These are phyloP conservation scores for Wallacemonas collosoma DNA, from an alignment of 208 protist species.

Conservation along the genomic window DNA sequence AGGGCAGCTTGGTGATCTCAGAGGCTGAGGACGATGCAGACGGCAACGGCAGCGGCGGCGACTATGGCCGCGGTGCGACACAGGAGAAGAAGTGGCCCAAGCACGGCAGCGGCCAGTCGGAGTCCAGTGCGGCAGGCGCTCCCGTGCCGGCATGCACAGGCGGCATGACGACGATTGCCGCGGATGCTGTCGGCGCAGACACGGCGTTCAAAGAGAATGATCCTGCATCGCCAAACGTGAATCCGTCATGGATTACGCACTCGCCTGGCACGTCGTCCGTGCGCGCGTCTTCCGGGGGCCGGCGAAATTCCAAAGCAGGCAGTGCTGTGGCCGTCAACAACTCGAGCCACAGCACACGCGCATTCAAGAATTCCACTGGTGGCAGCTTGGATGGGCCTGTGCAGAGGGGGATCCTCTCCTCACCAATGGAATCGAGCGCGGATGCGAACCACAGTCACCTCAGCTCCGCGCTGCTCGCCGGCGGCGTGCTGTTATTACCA, in stretches of 20 bases:
- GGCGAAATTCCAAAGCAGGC: background rate
- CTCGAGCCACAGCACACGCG: background rate
- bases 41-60: too few relatives aligned
- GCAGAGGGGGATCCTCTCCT: too few relatives aligned
- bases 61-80: too few relatives aligned
- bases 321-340: background rate
- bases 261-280: conserved; percentile 7
- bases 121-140: background rate
- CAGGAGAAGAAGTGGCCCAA: too few relatives aligned
- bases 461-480: too few relatives aligned
- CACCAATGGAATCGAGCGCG: too few relatives aligned
- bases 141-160: background rate
- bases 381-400: background rate
- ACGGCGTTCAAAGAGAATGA: background rate
- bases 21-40: too few relatives aligned
- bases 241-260: background rate
- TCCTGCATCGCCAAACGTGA: background rate
- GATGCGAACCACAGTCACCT: too few relatives aligned
- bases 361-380: background rate
- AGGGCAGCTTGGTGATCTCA: background rate
- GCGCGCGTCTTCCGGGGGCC: background rate
- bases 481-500: too few relatives aligned
- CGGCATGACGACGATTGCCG: background rate
- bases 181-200: background rate
- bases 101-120: too few relatives aligned